These are phyloP conservation scores for Zygoascus sp. DNA, from an alignment of 1,139 yeast species.

Conservation along the genomic window DNA sequence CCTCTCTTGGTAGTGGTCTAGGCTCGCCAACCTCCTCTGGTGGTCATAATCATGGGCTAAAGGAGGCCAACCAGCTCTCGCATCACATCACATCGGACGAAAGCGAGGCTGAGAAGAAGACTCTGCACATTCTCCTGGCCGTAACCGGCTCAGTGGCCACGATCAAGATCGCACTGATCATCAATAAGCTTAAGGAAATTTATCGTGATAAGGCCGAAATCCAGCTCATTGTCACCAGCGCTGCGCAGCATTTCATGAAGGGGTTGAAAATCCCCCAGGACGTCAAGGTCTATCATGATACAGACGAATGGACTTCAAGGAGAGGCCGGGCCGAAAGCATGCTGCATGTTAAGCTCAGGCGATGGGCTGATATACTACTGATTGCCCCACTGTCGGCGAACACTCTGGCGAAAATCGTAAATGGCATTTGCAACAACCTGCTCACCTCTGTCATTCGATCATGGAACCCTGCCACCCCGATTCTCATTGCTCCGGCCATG, in stretches of 20 bases:
- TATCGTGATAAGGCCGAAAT: conserved; percentile 50
- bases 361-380: conserved; percentile 93
- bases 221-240: conserved; percentile 77
- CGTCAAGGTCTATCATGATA: conserved; percentile 89
- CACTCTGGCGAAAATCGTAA: conserved; percentile 82
- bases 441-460: conserved; percentile 76
- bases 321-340: conserved; percentile 58
- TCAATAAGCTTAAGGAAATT: conserved; percentile 24
- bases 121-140: conserved; percentile 69
- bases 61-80: background rate
- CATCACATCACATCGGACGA: conserved; percentile 7
- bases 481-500: conserved; percentile 95
- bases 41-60: conserved; percentile 10
- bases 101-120: conserved; percentile 7
- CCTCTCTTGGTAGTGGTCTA: conserved; percentile 6
- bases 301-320: conserved; percentile 77
- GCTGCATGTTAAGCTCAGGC: conserved; percentile 79
- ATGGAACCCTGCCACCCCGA: conserved; percentile 87
- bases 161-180: conserved; percentile 54
- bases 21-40: conserved; percentile 8
- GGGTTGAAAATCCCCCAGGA: conserved; percentile 76
- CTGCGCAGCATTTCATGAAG: conserved; percentile 75
- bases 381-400: conserved; percentile 94
- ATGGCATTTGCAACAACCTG: conserved; percentile 88
- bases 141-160: conserved; percentile 98